phyloP scores from a whole-genome alignment of 768 basidiomycete genomes.

The Hebeloma cylindrosporum region DNA sequence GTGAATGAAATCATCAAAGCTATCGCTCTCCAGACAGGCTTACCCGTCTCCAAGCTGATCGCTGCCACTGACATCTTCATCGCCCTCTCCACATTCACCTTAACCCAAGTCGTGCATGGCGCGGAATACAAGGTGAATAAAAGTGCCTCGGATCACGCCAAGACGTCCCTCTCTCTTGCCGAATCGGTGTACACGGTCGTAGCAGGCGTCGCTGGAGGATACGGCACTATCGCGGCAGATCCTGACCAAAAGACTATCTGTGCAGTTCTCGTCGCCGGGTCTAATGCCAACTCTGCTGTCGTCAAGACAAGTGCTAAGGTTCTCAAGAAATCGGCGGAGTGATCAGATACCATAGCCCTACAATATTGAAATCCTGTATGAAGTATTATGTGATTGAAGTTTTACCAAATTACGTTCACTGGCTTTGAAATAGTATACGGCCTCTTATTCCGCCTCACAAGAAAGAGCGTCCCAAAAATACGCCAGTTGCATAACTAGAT shows the following conservation, averaged over 20 bases:
- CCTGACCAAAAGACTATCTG: not conserved
- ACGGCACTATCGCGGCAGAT: not conserved
- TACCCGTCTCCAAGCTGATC: not conserved
- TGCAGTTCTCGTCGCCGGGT: not conserved
- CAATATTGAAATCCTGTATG: too few relatives aligned
- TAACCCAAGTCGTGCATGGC: slow-evolving; percentile 1
- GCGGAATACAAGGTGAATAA: not conserved
- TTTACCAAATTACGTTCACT: too few relatives aligned
- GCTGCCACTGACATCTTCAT: not conserved
- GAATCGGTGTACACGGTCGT: not conserved
- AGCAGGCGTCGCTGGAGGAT: not conserved
- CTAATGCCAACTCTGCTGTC: not conserved
- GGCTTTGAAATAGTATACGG: too few relatives aligned
- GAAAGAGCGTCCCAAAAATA: too few relatives aligned
- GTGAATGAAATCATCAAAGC: not conserved
- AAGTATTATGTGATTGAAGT: too few relatives aligned
- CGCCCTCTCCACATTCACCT: not conserved
- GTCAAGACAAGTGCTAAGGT: too few relatives aligned
- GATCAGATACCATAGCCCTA: too few relatives aligned
- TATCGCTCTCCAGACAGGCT: not conserved
- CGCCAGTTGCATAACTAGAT: too few relatives aligned
- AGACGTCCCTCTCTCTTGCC: not conserved
- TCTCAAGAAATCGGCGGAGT: too few relatives aligned
- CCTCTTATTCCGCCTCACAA: too few relatives aligned
- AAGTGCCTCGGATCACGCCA: not conserved